Conservation (phyloP, 495 filamentous ascomycete species). For the Xylaria bambusicola region DNA sequence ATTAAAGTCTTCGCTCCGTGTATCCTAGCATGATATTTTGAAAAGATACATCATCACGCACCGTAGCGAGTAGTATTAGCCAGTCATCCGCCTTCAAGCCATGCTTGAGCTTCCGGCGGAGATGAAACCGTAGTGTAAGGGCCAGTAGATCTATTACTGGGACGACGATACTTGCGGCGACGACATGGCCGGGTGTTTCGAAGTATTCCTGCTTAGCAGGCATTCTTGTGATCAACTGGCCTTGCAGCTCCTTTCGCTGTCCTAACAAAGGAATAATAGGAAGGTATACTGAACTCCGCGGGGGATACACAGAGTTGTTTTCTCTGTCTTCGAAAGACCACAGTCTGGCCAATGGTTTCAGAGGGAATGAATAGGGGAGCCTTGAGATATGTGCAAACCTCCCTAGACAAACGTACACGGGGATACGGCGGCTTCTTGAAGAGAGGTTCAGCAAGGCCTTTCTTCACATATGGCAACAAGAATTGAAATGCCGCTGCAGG, state of each 20-base stretch:
- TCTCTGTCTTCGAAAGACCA: too few relatives aligned
- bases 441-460: too few relatives aligned
- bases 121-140: constrained; percentile 20
- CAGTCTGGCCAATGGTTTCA: too few relatives aligned
- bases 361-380: too few relatives aligned
- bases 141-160: constrained; percentile 9
- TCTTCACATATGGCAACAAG: too few relatives aligned
- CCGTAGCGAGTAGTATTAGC: constrained; percentile 27
- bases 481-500: too few relatives aligned
- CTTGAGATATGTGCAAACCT: too few relatives aligned
- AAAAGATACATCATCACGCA: constrained; percentile 8
- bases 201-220: background rate
- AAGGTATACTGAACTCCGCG: too few relatives aligned
- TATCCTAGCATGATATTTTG: background rate
- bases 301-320: too few relatives aligned
- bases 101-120: constrained; percentile 23
- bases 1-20: background rate
- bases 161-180: constrained; percentile 15
- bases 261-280: too few relatives aligned
- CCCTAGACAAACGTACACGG: too few relatives aligned
- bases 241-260: background rate
- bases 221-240: background rate
- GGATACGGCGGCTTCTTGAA: too few relatives aligned
- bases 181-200: constrained; percentile 12
- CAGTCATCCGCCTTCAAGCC: constrained; percentile 30